Conservation (phyloP, 1,284 basidiomycete genomes). For the Sphaerobolus stellatus region DNA sequence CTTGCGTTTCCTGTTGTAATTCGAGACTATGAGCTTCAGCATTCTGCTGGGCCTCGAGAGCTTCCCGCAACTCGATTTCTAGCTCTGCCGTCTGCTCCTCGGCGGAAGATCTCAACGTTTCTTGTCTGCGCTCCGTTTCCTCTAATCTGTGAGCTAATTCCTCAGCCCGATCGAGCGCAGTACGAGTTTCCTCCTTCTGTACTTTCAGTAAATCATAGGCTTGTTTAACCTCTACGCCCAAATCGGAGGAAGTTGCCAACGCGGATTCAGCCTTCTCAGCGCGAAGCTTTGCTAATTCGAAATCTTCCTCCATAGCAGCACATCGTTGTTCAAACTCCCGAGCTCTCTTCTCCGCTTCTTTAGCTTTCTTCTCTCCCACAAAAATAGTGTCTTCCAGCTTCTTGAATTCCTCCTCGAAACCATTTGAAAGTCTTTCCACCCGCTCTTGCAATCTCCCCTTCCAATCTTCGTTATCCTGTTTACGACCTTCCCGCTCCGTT, state of each 20-base stretch:
- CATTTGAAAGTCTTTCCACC: conserved; percentile 61
- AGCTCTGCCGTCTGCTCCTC: conserved; percentile 47
- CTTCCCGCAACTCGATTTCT: conserved; percentile 41
- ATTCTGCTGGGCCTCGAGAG: conserved; percentile 16
- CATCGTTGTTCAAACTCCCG: conserved; percentile 24
- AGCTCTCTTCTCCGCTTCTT: conserved; percentile 50
- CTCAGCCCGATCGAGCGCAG: conserved; percentile 53
- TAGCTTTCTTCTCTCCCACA: conserved; percentile 37
- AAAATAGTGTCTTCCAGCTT: conserved; percentile 26
- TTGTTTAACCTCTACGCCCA: conserved; percentile 62
- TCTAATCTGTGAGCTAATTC: conserved; percentile 57
- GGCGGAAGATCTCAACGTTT: background rate
- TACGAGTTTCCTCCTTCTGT: conserved; percentile 54
- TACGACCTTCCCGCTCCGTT: conserved; percentile 53
- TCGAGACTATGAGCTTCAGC: conserved; percentile 50
- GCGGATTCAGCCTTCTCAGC: conserved; percentile 60
- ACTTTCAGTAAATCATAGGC: conserved; percentile 59
- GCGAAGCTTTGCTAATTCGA: conserved; percentile 55
- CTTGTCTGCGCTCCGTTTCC: conserved; percentile 26
- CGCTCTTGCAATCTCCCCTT: conserved; percentile 58
- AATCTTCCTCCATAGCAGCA: conserved; percentile 41
- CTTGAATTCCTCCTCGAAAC: conserved; percentile 40
- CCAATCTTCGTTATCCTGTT: conserved; percentile 65
- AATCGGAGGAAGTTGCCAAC: conserved; percentile 58
- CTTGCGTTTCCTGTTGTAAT: conserved; percentile 52